Conservation (phyloP, 1,139 yeast species). For the Candida gigantensis region DNA sequence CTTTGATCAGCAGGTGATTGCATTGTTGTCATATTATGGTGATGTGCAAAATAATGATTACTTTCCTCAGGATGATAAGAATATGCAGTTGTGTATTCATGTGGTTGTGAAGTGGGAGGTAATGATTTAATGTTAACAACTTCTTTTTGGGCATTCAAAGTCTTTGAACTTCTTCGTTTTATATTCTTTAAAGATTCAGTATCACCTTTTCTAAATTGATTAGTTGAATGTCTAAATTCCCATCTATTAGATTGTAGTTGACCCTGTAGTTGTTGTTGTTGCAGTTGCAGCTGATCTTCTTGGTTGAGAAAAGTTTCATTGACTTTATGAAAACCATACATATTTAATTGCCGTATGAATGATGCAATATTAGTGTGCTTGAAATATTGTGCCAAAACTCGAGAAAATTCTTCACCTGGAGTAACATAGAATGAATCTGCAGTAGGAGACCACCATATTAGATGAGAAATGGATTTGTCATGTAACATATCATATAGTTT, state of each 20-base stretch:
- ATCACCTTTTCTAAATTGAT: slow-evolving; percentile 67
- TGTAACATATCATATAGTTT: slow-evolving; percentile 65
- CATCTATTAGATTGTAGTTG: slow-evolving; percentile 31
- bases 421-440: slow-evolving; percentile 41
- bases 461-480: slow-evolving; percentile 49
- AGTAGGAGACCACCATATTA: slow-evolving; percentile 45
- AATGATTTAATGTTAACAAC: slow-evolving; percentile 38
- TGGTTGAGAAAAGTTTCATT: slow-evolving; percentile 37
- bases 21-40: slow-evolving; percentile 3
- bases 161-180: slow-evolving; percentile 64
- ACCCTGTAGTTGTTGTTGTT: slow-evolving; percentile 8
- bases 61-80: slow-evolving; percentile 6
- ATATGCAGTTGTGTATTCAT: slow-evolving; percentile 3
- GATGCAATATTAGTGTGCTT: slow-evolving; percentile 79
- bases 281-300: slow-evolving; percentile 8
- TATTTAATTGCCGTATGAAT: slow-evolving; percentile 75
- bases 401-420: slow-evolving; percentile 62
- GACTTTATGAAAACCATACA: slow-evolving; percentile 82
- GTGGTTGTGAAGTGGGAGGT: slow-evolving; percentile 31
- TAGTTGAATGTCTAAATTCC: slow-evolving; percentile 74
- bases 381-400: slow-evolving; percentile 63
- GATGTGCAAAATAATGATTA: slow-evolving; percentile 7
- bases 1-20: slow-evolving; percentile 5
- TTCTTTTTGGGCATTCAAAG: slow-evolving; percentile 44
- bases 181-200: slow-evolving; percentile 56